These are phyloP conservation scores for Cucumis sativus DNA, from an alignment of 306 rosid genomes.

Conservation along the genomic window Cucumber_9930_V3 NC_026655.2:31791501-31792000, in stretches of 20 bases:
- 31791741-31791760: constrained; percentile 80
- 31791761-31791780: constrained; percentile 32
- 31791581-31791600: constrained; percentile 55
- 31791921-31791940: constrained; percentile 43
- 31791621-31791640: constrained; percentile 24
- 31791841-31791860: constrained; percentile 89
- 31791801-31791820: constrained; percentile 76
- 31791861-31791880: constrained; percentile 78
- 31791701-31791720: constrained; percentile 54
- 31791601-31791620: constrained; percentile 30
- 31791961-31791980: constrained; percentile 86
- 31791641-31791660: constrained; percentile 27
- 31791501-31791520: constrained; percentile 45
- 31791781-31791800: constrained; percentile 70
- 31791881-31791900: constrained; percentile 80
- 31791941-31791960: constrained; percentile 41
- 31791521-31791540: constrained; percentile 25
- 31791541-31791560: constrained; percentile 46
- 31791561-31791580: constrained; percentile 44
- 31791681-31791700: constrained; percentile 19
- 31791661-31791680: constrained; percentile 16
- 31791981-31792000: constrained; percentile 91
- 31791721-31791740: constrained; percentile 83
- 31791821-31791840: constrained; percentile 80
- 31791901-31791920: constrained; percentile 41